Evolutionary conservation across 2,329 filamentous ascomycete genomes (phyloP).

Genomic region (Periconia macrospinosa): DNA sequence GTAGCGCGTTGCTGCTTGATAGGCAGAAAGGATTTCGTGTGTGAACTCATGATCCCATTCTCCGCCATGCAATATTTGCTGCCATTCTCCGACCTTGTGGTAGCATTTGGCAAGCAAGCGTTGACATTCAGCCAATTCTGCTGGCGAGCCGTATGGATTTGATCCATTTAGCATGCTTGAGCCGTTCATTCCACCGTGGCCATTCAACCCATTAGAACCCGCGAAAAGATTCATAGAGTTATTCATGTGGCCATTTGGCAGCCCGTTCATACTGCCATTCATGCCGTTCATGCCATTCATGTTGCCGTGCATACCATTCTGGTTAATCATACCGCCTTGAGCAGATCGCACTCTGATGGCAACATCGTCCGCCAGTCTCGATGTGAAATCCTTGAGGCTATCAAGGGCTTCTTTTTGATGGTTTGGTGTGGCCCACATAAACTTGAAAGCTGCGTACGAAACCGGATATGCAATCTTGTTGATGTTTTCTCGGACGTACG

Average conservation of each 20-base stretch:
- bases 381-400: conserved; percentile 64
- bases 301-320: conserved; percentile 3
- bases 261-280: conserved; percentile 49
- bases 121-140: conserved; percentile 57
- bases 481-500: conserved; percentile 36
- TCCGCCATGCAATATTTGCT: conserved; percentile 79
- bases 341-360: conserved; percentile 41
- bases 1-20: conserved; percentile 88
- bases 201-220: conserved; percentile 53
- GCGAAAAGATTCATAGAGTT: conserved; percentile 41
- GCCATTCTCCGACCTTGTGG: conserved; percentile 94
- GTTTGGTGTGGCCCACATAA: conserved; percentile 78
- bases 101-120: conserved; percentile 92
- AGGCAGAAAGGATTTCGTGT: conserved; percentile 86
- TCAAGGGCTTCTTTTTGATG: conserved; percentile 50
- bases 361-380: conserved; percentile 62
- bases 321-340: conserved; percentile 39
- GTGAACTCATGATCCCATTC: conserved; percentile 88
- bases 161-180: conserved; percentile 34
- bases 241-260: conserved; percentile 45
- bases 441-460: conserved; percentile 96
- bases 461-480: conserved; percentile 71
- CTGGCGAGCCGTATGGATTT: conserved; percentile 25
- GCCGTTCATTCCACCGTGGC: conserved; percentile 48
- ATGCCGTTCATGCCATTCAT: conserved; percentile 40